Evolutionary conservation across 75 land plant species (phyloP), one percentile per base, ranked within the genome.

Genomic region (Pinus tabuliformis): DNA sequence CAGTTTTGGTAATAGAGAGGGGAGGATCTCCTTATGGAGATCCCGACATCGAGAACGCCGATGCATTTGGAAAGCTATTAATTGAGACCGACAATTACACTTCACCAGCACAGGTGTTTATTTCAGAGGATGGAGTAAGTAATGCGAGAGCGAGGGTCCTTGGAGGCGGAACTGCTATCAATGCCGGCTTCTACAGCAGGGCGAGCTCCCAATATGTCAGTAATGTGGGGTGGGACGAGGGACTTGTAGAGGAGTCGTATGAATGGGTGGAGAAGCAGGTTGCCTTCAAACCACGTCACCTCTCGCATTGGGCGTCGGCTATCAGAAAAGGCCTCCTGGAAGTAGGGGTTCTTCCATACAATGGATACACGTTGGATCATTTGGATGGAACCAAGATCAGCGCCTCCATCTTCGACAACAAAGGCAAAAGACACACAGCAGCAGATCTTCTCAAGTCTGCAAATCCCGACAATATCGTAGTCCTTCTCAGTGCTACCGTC

Each of bases 11-110:
- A 18, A 30, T 85, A 58, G 87, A 85, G 74, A 79, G 87, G 57
- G 87, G 87, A 52, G 79, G 75, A 11, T 57, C 64, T 9, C 86
- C 86, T 3, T 84, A 81, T 30, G 84, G 84, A 18, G 82, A 85
- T 70, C 60, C 80, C 9, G 74, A 78, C 57, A 74, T 85, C 16
- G 78, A 75, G 30, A 30, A 79, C 20, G 66, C 57, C 49, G 58
- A 59, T 52, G 75, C 68, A 24, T 85, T 78, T 42, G 81, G 61
- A 7, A 62, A 68, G 73, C 59, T 54, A 8, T 12, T 85, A 39
- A 33, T 60, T 1, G 78, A 82, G 58, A 62, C 49, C 56, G 17
- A 70, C 59, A 63, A 63, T 11, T 58, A 70, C 5, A 75, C 72
- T 58, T 73, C 85, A 13, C 70, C 81, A 24, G 76, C 87, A 16